Evolutionary conservation across 2,329 filamentous ascomycete genomes (phyloP).

Genomic region (Massarina eburnea): DNA sequence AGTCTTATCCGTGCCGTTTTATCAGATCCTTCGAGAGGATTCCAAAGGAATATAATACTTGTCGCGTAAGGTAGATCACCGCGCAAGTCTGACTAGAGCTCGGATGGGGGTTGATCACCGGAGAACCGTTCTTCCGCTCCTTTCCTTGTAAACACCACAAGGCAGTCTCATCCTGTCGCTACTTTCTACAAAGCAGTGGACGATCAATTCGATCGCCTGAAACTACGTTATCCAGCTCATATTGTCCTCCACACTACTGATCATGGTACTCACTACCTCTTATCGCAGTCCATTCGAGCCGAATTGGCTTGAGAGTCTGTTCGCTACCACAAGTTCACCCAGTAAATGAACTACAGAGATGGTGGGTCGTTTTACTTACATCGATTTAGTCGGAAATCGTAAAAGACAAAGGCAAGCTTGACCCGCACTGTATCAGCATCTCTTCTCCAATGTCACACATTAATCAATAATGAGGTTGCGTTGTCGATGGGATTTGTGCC

Average conservation of each 20-base stretch:
- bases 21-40: conserved; percentile 4
- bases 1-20: conserved; percentile 2
- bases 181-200: no score
- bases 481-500: conserved; percentile 3
- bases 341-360: conserved; percentile 7
- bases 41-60: conserved; percentile 5
- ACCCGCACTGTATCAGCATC: conserved; percentile 1
- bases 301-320: conserved; percentile 1
- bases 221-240: no score
- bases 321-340: conserved; percentile 4
- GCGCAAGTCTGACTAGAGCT: no score
- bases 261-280: conserved; percentile 4
- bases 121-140: no score
- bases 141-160: no score
- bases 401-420: background rate
- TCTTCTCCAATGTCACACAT: background rate
- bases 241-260: no score
- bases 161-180: no score
- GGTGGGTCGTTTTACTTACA: conserved; percentile 2
- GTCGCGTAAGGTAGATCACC: no score
- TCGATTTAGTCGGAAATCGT: background rate
- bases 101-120: no score
- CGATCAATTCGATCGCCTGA: no score
- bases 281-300: conserved; percentile 5
- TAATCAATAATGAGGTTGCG: conserved; percentile 1